Conservation (phyloP, 768 basidiomycete genomes). For the Tulasnella calospora region DNA sequence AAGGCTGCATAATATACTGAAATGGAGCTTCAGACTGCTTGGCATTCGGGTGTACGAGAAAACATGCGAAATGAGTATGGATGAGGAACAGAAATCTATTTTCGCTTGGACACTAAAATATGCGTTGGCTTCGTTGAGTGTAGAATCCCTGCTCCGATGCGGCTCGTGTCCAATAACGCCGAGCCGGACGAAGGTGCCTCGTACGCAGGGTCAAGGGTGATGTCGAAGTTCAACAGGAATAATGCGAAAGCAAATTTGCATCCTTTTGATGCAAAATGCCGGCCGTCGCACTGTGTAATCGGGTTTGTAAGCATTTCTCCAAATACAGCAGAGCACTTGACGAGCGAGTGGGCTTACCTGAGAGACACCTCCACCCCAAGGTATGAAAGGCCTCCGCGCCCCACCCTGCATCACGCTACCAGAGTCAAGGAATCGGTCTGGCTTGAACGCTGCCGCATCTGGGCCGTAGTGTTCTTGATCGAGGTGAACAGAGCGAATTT, state of each 20-base stretch:
- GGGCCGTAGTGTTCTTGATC: not conserved
- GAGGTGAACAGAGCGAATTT: conserved; percentile 1
- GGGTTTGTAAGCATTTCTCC: not conserved
- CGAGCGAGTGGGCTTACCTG: not conserved
- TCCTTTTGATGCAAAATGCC: conserved; percentile 28
- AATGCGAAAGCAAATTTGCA: conserved; percentile 20
- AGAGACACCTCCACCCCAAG: conserved; percentile 23
- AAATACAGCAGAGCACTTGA: not conserved
- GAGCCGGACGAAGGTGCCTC: not conserved
- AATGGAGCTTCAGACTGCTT: no score
- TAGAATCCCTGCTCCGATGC: not conserved
- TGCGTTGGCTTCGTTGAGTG: conserved; percentile 12
- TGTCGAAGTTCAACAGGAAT: conserved; percentile 21
- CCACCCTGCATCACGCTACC: not conserved
- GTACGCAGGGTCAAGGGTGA: conserved; percentile 16
- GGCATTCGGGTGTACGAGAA: not conserved
- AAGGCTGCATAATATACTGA: no score
- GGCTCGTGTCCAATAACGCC: not conserved
- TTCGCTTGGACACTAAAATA: conserved; percentile 2
- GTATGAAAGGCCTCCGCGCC: not conserved
- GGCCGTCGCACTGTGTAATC: conserved; percentile 27
- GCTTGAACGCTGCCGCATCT: conserved; percentile 9
- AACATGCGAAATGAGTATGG: not conserved
- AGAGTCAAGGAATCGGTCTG: conserved; percentile 10
- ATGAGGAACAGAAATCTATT: not conserved